These are phyloP conservation scores for Hemerocallis citrina DNA, from an alignment of 106 monocot genomes.

Conservation along the genomic window DNA sequence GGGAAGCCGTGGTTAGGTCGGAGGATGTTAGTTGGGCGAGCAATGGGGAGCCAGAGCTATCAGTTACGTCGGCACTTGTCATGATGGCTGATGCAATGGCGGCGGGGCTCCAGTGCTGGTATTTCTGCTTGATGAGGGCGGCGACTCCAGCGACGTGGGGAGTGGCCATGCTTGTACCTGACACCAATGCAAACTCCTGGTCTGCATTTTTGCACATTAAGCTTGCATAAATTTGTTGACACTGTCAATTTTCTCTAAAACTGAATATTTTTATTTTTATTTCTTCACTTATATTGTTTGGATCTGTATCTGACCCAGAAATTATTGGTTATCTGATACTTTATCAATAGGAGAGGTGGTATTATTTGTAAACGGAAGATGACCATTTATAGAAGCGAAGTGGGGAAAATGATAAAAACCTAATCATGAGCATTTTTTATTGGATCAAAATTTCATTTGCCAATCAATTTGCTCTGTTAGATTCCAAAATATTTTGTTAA, in stretches of 20 bases:
- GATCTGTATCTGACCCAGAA: too few relatives aligned
- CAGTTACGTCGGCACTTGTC: conserved; percentile 40
- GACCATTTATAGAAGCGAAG: too few relatives aligned
- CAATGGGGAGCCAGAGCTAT: conserved; percentile 17
- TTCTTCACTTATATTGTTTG: too few relatives aligned
- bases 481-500: too few relatives aligned
- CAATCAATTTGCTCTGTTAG: too few relatives aligned
- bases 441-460: too few relatives aligned
- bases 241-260: not conserved
- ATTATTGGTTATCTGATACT: too few relatives aligned
- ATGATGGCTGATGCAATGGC: conserved; percentile 61
- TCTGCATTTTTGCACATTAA: conserved; percentile 14
- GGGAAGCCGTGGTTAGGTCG: conserved; percentile 24
- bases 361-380: too few relatives aligned
- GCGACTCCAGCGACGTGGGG: conserved; percentile 72
- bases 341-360: too few relatives aligned
- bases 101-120: conserved; percentile 61
- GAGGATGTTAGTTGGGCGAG: conserved; percentile 10
- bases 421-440: too few relatives aligned
- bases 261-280: too few relatives aligned
- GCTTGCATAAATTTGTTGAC: not conserved
- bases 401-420: too few relatives aligned
- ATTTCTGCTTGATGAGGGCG: conserved; percentile 61
- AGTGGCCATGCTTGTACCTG: conserved; percentile 82
- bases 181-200: conserved; percentile 42